Percentiles rank a stretch among this genome's conserved stretches.
phyloP scores from a whole-genome alignment of 441 rosid genomes.

The Flueggea neowawraea region DNA sequence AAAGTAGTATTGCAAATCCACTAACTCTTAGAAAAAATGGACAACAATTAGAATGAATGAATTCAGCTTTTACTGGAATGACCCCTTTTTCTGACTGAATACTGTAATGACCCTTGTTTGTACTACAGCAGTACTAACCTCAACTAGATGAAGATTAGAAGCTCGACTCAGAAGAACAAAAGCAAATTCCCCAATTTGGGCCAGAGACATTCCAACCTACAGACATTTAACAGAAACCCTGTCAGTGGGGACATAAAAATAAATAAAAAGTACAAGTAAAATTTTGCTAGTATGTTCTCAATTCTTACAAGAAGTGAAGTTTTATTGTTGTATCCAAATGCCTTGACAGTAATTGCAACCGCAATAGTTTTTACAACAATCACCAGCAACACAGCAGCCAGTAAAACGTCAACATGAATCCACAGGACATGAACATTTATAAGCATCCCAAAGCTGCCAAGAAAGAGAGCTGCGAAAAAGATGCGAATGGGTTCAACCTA shows the following conservation, averaged over 20 bases:
- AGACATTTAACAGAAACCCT: conserved; percentile 19
- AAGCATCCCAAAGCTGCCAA: conserved; percentile 98
- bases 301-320: conserved; percentile 87
- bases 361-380: conserved; percentile 79
- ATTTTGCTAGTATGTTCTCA: neutral
- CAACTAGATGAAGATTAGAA: conserved; percentile 91
- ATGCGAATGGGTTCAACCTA: conserved; percentile 99
- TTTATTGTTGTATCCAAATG: conserved; percentile 92
- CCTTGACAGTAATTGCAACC: conserved; percentile 79
- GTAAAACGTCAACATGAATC: conserved; percentile 89
- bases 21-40: too few species aligned
- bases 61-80: too few species aligned
- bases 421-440: conserved; percentile 95
- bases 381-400: conserved; percentile 93
- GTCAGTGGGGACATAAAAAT: conserved; percentile 8
- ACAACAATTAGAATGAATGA: too few species aligned
- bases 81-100: too few species aligned
- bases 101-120: neutral
- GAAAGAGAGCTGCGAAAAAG: conserved; percentile 97
- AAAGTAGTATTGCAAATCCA: too few species aligned
- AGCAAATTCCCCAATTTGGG: conserved; percentile 97
- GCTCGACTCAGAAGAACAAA: conserved; percentile 98
- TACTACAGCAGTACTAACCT: conserved; percentile 44
- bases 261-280: neutral
- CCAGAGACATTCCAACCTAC: conserved; percentile 97